Base-by-base conservation (phyloP, 139 green algal species). In the Tetradesmus obliquus region DNA sequence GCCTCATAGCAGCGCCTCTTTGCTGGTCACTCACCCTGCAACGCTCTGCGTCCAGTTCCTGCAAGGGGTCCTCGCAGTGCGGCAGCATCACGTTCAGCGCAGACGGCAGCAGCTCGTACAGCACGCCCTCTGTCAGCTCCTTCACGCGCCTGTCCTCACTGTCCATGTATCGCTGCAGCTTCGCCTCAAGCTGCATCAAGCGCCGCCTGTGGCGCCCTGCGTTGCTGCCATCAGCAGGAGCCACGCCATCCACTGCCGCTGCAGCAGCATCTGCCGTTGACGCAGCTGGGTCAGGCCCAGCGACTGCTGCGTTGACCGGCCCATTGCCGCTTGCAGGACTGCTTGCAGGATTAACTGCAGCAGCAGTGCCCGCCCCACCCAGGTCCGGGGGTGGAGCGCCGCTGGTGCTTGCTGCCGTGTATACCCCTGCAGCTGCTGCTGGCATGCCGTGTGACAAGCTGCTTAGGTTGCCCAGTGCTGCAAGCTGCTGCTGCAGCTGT, bases 31-130 rank as follows among this genome's bases (percentile, higher is more conserved):
- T 60, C 53, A 94, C 94, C 91, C 93, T 92, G 82, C 92, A 95
- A 1, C 91, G 62, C 62, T 93, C 92, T 79, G 91, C 87, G 45
- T 92, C 90, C 69, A 95, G 90, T 88, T 95, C 92, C 58, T 91
- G 80, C 58, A 92, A 84, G 32, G 80, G 92, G 80, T 96, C 94
- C 72, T 93, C 92, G 57, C 92, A 93, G 62, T 90, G 86, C 15
- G 95, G 95, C 55, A 96, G 90, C 92, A 96, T 93, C 15, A 93
- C 90, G 69, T 95, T 92, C 2, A 97, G 84, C 0, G 94, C 94
- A 32, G 94, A 76, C 54, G 95, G 95, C 45, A 97, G 91, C 24
- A 97, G 93, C 10, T 95, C 92, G 74, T 97, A 96, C 45, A 96
- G 69, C 5, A 97, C 93, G 0, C 91, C 92, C 82, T 96, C 94